Base-by-base conservation (phyloP, 164 flowering plant species). In the Dillenia suffruticosa region DNA sequence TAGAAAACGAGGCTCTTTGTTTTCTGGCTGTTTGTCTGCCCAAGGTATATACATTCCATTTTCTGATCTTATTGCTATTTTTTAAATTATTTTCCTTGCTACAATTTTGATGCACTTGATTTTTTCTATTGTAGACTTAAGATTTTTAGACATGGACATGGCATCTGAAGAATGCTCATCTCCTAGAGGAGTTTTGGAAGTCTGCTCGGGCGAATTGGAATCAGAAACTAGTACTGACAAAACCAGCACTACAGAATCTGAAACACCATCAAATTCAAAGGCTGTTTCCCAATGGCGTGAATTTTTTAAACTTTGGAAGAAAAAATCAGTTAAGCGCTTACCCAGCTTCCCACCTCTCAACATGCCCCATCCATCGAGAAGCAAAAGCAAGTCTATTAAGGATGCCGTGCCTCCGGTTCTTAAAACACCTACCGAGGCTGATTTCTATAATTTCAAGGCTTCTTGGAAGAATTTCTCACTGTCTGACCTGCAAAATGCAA, bases 191-290 rank as follows among this genome's bases (percentile, higher is more conserved):
- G 62, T 59, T 24, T 9, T 53, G 54, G 19, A 49, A 19, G 10
- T 12, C 63, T 62, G 58, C 67, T 8, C 45, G 45, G 16, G 50
- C 55, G 70, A 45, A 61, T 9, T 59, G 43, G 61, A 46, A 54
- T 24, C 44, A 63, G 61, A 47, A 64, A 70, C 43, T 67, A 67
- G 45, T 72, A 60, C 63, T 70, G 32, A 71, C 47, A 74, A 58
- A 54, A 59, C 72, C 50, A 80, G 87, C 73, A 80, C 86, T n/a
- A 82, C 89, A 17, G 78, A 67, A 24, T 72, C 76, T 2, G 85
- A 78, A 9, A 40, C 50, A 17, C 71, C 65, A 2, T 43, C 64
- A 1, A 48, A 47, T 47, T 46, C 60, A 6, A 69, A 49, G 47
- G 4, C 40, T 10, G 45, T 66, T 44, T 58, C 71, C 22, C 82